phyloP scores from a whole-genome alignment of 495 filamentous ascomycete genomes.

The Evansstolkia leycettana region DNA sequence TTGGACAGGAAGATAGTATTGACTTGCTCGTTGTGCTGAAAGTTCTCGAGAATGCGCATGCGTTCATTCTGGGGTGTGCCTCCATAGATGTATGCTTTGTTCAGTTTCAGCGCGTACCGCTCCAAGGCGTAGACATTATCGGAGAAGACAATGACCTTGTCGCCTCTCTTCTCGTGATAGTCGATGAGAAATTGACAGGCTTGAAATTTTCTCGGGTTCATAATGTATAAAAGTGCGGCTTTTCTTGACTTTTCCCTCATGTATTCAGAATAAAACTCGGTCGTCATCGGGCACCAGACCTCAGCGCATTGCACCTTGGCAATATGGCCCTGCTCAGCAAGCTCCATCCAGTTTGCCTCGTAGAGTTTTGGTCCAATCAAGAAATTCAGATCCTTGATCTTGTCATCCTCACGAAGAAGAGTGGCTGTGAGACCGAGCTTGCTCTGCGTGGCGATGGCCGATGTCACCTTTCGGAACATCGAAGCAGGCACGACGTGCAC shows the following conservation, averaged over 20 bases:
- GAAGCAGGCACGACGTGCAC: slow-evolving; percentile 96
- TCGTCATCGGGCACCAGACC: slow-evolving; percentile 98
- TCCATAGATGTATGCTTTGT: slow-evolving; percentile 89
- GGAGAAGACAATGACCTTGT: slow-evolving; percentile 98
- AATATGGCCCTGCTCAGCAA: slow-evolving; percentile 93
- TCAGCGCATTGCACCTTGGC: slow-evolving; percentile 96
- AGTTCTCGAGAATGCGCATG: slow-evolving; percentile 84
- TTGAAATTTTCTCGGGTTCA: slow-evolving; percentile 97
- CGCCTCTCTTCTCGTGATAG: slow-evolving; percentile 89
- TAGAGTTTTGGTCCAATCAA: slow-evolving; percentile 96
- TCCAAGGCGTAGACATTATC: slow-evolving; percentile 95
- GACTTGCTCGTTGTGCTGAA: slow-evolving; percentile 84
- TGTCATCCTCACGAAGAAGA: slow-evolving; percentile 90
- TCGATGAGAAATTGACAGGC: slow-evolving; percentile 94
- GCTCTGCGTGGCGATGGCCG: slow-evolving; percentile 80
- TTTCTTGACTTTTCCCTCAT: slow-evolving; percentile 60
- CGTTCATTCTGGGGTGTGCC: slow-evolving; percentile 80
- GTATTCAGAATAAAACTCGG: slow-evolving; percentile 95
- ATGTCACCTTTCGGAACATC: slow-evolving; percentile 90
- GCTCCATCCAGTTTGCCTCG: slow-evolving; percentile 99
- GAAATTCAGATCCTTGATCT: slow-evolving; percentile 95
- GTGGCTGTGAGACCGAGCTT: slow-evolving; percentile 97
- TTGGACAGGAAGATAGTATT: slow-evolving; percentile 98
- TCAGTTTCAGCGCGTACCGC: slow-evolving; percentile 69
- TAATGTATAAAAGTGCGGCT: slow-evolving; percentile 72